A percentile compares a stretch with the other conserved stretches of the same genome.
phyloP scores from a whole-genome alignment of 192 early-diverging fungal genomes.

The Rhizophagus prolifer region DNA sequence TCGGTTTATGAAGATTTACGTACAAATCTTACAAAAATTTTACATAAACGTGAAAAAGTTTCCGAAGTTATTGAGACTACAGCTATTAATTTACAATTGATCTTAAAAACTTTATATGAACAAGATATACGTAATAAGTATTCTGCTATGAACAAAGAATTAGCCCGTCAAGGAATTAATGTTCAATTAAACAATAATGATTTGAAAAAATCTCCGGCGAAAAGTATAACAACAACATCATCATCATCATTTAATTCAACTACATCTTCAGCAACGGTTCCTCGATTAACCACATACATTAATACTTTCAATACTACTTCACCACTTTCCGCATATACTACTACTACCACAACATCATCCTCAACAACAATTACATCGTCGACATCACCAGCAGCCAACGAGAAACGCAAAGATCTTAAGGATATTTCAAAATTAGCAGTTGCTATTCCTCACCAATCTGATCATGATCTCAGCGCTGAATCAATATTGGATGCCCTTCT shows the following conservation, averaged over 20 bases:
- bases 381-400: background rate
- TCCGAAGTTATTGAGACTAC: background rate
- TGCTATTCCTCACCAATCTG: background rate
- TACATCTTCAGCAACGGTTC: too few species aligned
- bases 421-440: background rate
- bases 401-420: background rate
- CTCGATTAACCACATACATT: background rate
- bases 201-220: background rate
- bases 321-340: background rate
- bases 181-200: background rate
- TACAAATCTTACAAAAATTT: background rate
- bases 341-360: background rate
- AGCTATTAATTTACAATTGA: background rate
- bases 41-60: slow-evolving; percentile 3
- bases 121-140: slow-evolving; percentile 10
- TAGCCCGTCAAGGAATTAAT: background rate
- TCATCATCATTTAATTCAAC: background rate
- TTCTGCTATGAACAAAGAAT: slow-evolving; percentile 1
- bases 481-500: background rate
- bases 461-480: slow-evolving; percentile 5
- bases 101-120: background rate
- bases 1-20: background rate
- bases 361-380: background rate
- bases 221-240: background rate
- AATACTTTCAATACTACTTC: background rate